Evolutionary conservation across 139 green algal species (phyloP).

Genomic region (Closterium sp.): DNA sequence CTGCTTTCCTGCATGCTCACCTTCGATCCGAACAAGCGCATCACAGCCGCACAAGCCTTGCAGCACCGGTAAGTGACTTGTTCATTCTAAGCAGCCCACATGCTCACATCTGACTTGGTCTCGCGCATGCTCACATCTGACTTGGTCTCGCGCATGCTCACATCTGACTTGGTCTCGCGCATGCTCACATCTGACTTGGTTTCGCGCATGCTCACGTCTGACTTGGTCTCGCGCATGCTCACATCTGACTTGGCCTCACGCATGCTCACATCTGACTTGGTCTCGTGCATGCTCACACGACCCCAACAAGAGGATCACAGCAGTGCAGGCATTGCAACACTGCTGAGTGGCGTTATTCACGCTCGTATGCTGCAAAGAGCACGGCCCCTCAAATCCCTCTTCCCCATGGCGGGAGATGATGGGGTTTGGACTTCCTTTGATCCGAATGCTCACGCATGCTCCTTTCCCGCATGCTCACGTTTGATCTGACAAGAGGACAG

Average conservation of each 20-base stretch:
- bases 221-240: background rate
- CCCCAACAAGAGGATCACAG: conserved; percentile 2
- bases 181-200: background rate
- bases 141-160: conserved; percentile 40
- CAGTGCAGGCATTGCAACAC: background rate
- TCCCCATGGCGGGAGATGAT: conserved; percentile 15
- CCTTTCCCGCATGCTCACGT: too few species aligned
- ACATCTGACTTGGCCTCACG: background rate
- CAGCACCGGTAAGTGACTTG: conserved; percentile 7
- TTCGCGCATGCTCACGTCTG: background rate
- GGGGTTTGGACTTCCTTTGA: conserved; percentile 20
- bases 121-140: conserved; percentile 35
- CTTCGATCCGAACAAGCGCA: too few species aligned
- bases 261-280: conserved; percentile 31
- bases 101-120: too few species aligned
- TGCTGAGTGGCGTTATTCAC: too few species aligned
- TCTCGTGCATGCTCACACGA: conserved; percentile 32
- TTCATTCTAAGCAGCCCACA: too few species aligned
- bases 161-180: background rate
- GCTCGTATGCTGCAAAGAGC: too few species aligned
- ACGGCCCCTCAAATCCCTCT: background rate
- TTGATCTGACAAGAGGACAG: too few species aligned
- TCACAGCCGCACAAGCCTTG: too few species aligned
- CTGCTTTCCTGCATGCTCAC: conserved; percentile 43
- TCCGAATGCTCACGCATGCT: background rate